Conservation (phyloP, 345 rosid species). For the Citrus hindsii region DNA sequence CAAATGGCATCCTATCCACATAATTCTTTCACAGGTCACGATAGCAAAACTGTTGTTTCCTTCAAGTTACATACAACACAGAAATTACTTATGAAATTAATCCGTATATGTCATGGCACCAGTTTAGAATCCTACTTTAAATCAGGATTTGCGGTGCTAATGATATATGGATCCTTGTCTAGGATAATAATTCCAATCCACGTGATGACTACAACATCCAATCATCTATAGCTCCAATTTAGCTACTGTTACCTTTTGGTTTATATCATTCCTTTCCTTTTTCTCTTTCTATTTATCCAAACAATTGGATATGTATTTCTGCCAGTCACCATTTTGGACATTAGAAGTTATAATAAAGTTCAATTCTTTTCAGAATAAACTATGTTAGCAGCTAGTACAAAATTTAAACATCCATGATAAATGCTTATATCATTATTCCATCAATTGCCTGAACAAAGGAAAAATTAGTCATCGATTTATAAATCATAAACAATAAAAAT, state of each 20-base stretch:
- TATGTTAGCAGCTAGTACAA: background rate
- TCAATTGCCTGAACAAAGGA: background rate
- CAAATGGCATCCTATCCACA: background rate
- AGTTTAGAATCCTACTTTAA: background rate
- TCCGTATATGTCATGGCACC: background rate
- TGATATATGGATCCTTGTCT: background rate
- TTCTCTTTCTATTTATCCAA: background rate
- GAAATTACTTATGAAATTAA: background rate
- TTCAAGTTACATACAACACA: background rate
- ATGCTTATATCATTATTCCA: background rate
- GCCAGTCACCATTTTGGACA: background rate
- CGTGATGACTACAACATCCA: background rate
- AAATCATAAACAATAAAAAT: background rate
- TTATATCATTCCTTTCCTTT: background rate
- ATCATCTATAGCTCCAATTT: background rate
- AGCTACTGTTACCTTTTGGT: background rate
- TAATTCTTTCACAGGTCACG: background rate
- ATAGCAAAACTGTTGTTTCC: background rate
- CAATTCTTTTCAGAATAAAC: background rate
- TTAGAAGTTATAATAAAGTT: background rate
- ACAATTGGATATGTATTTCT: background rate
- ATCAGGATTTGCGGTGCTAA: background rate
- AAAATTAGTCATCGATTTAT: conserved; percentile 1
- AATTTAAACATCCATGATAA: conserved; percentile 1
- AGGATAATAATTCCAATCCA: background rate